Conservation (phyloP, 768 basidiomycete species). For the Pisolithus albus region DNA sequence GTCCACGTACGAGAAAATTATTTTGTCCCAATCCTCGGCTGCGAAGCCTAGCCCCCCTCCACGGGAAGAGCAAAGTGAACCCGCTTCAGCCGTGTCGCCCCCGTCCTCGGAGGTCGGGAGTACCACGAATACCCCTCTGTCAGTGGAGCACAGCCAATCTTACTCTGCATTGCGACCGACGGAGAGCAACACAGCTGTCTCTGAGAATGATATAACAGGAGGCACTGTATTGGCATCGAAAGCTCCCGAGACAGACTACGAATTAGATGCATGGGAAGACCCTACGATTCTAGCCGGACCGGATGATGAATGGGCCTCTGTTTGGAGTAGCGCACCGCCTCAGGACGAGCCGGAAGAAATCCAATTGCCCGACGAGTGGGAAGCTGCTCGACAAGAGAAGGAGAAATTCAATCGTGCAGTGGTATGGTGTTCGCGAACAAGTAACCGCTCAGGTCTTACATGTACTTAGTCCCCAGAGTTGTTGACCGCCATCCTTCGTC, state of each 20-base stretch:
- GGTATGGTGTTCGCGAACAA: slow-evolving; percentile 37
- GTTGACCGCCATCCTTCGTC: slow-evolving; percentile 48
- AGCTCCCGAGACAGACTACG: slow-evolving; percentile 8
- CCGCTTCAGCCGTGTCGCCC: not conserved
- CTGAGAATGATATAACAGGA: slow-evolving; percentile 36
- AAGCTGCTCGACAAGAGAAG: slow-evolving; percentile 50
- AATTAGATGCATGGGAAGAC: slow-evolving; percentile 6
- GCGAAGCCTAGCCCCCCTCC: not conserved
- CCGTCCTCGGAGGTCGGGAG: not conserved
- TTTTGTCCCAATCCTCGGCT: not conserved
- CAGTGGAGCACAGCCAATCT: slow-evolving; percentile 1
- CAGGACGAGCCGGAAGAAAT: slow-evolving; percentile 15
- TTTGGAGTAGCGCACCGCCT: slow-evolving; percentile 32
- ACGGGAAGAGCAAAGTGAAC: not conserved
- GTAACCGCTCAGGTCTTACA: slow-evolving; percentile 13
- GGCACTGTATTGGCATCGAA: slow-evolving; percentile 35
- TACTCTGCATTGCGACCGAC: not conserved
- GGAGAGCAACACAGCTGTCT: slow-evolving; percentile 1
- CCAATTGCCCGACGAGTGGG: slow-evolving; percentile 55
- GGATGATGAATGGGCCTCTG: slow-evolving; percentile 32
- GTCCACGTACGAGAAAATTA: slow-evolving; percentile 12
- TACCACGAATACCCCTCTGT: not conserved
- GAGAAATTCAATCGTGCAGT: slow-evolving; percentile 55
- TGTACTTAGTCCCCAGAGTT: slow-evolving; percentile 59
- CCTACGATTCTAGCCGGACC: not conserved